phyloP scores from a whole-genome alignment of 2,329 filamentous ascomycete species.

The Pezicula neosporulosa region DNA sequence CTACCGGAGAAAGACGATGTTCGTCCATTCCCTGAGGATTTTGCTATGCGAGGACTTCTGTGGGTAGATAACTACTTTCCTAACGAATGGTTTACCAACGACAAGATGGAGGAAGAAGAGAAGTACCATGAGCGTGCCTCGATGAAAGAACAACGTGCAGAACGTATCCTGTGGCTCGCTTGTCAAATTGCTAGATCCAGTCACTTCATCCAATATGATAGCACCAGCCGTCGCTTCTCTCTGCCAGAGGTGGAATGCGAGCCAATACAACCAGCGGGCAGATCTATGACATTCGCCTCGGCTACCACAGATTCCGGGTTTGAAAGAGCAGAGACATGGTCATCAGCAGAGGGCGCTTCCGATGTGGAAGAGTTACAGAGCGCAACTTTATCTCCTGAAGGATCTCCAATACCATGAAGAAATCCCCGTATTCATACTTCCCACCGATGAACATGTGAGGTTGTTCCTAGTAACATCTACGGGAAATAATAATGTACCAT shows the following conservation, averaged over 20 bases:
- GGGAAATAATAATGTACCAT: no score
- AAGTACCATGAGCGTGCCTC: constrained; percentile 18
- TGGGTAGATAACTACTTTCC: constrained; percentile 24
- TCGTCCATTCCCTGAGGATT: constrained; percentile 25
- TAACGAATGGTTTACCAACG: constrained; percentile 19
- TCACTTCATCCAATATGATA: constrained; percentile 13
- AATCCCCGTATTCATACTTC: no score
- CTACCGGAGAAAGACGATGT: constrained; percentile 20
- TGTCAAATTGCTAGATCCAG: constrained; percentile 10
- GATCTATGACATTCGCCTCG: neutral
- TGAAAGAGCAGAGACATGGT: neutral
- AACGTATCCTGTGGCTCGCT: constrained; percentile 21
- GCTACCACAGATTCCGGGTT: neutral
- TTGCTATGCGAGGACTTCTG: constrained; percentile 22
- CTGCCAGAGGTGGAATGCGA: neutral
- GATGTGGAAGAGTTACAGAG: neutral
- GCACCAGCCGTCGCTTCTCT: neutral
- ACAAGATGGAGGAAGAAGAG: constrained; percentile 23
- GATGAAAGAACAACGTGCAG: constrained; percentile 16
- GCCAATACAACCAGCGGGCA: neutral
- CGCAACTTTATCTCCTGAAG: neutral
- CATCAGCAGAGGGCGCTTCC: neutral
- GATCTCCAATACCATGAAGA: neutral
- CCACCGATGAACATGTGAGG: no score
- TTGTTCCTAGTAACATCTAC: no score